Evolutionary conservation across 305 asterid genomes (phyloP).

Genomic region (Andrographis paniculata): DNA sequence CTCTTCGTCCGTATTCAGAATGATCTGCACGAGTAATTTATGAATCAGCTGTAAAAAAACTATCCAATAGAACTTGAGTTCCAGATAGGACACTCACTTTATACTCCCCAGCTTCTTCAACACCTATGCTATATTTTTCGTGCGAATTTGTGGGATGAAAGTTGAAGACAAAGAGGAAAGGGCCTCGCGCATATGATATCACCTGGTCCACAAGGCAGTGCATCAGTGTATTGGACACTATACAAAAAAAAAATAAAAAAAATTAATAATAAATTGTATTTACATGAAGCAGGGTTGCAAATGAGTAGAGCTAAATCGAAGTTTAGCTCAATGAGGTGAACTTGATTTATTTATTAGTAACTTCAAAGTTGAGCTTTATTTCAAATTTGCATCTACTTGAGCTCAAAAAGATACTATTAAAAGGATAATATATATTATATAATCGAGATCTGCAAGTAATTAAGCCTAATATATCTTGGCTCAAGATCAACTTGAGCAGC

Average conservation of each 20-base stretch:
- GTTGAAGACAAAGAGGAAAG: conserved; percentile 74
- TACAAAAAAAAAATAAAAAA: conserved; percentile 4
- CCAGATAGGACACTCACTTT: conserved; percentile 41
- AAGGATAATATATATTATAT: no score
- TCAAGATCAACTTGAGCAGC: no score
- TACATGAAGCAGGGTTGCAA: no score
- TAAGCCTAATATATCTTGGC: no score
- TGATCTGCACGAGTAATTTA: conserved; percentile 37
- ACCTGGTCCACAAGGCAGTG: conserved; percentile 44
- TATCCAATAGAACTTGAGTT: conserved; percentile 1
- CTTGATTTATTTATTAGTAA: no score
- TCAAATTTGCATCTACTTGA: no score
- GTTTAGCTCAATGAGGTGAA: no score
- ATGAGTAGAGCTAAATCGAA: no score
- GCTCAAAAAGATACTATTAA: no score
- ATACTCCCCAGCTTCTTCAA: conserved; percentile 97
- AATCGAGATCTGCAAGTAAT: no score
- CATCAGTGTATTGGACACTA: conserved; percentile 18
- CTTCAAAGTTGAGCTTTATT: no score
- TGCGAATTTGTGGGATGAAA: conserved; percentile 74
- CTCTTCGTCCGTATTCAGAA: conserved; percentile 73
- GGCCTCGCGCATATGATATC: conserved; percentile 78
- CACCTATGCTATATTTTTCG: conserved; percentile 62
- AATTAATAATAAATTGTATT: no score
- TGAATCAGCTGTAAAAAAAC: conserved; percentile 15